phyloP scores from a whole-genome alignment of 2,329 filamentous ascomycete species.

The Fusarium coffeatum region DNA sequence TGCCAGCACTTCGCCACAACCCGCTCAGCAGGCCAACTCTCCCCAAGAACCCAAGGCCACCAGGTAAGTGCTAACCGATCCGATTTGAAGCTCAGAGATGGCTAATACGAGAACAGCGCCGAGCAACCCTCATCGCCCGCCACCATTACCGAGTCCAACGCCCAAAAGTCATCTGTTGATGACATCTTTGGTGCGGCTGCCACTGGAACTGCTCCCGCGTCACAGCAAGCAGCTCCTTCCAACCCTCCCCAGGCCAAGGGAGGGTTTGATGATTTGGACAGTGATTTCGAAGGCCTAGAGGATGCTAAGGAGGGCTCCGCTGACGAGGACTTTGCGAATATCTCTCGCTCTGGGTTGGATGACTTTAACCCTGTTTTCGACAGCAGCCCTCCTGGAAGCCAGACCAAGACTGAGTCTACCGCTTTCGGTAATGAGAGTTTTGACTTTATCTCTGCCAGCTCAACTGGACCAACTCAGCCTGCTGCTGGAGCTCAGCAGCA shows the following conservation, averaged over 20 bases:
- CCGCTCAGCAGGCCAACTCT: conserved; percentile 41
- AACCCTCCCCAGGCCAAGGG: conserved; percentile 56
- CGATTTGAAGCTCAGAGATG: background rate
- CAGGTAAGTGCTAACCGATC: conserved; percentile 41
- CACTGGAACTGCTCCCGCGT: conserved; percentile 43
- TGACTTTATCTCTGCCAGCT: conserved; percentile 63
- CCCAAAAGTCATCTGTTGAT: conserved; percentile 52
- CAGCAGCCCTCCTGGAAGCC: conserved; percentile 69
- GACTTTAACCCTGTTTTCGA: conserved; percentile 88
- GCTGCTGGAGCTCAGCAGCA: conserved; percentile 55
- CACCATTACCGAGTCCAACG: conserved; percentile 45
- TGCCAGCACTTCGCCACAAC: conserved; percentile 33
- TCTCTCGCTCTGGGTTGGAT: conserved; percentile 76
- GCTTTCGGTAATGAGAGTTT: conserved; percentile 68
- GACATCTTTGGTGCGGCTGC: conserved; percentile 57
- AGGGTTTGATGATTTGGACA: conserved; percentile 80
- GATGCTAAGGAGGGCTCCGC: conserved; percentile 84
- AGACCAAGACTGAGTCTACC: conserved; percentile 65
- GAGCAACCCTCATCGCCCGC: conserved; percentile 50
- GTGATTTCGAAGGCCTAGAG: conserved; percentile 84
- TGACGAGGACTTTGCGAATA: conserved; percentile 82
- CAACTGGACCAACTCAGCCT: conserved; percentile 49
- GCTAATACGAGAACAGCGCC: conserved; percentile 38
- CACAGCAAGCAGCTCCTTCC: conserved; percentile 48
- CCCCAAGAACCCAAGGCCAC: conserved; percentile 38